Evolutionary conservation across 83 land plant species (phyloP).

Genomic region (Larix sibirica): DNA sequence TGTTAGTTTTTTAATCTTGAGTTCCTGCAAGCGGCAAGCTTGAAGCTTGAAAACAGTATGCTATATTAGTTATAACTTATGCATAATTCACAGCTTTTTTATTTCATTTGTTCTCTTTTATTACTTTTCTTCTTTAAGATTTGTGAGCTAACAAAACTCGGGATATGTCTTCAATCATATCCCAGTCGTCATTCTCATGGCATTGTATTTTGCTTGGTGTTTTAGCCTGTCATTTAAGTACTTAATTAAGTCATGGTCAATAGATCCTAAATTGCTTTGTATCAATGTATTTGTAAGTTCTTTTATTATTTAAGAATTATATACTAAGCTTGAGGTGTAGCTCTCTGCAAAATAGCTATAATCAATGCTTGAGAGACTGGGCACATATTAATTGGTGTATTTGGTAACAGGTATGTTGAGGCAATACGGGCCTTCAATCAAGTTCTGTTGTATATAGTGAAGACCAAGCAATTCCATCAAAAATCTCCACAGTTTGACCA

Average conservation of each 20-base stretch:
- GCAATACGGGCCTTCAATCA: constrained; percentile 89
- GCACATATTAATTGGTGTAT: neutral
- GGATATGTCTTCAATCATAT: neutral
- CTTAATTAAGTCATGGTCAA: neutral
- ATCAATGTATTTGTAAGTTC: neutral
- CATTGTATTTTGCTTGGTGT: neutral
- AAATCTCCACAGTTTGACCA: constrained; percentile 93
- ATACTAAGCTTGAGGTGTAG: neutral
- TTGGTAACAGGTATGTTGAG: constrained; percentile 64
- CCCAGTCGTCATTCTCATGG: neutral
- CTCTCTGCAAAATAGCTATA: neutral
- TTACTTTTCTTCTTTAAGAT: neutral
- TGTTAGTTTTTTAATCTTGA: neutral
- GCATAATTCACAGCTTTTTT: neutral
- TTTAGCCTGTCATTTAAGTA: neutral
- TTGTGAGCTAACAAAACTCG: neutral
- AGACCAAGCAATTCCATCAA: constrained; percentile 91
- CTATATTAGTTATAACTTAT: neutral
- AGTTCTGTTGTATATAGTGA: constrained; percentile 82
- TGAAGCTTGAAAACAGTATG: neutral
- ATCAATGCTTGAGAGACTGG: neutral
- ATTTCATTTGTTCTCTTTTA: neutral
- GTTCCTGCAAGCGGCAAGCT: neutral
- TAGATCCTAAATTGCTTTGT: neutral
- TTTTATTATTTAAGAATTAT: neutral